Evolutionary conservation across 768 basidiomycete genomes (phyloP).

Genomic region (Auricularia sp.): DNA sequence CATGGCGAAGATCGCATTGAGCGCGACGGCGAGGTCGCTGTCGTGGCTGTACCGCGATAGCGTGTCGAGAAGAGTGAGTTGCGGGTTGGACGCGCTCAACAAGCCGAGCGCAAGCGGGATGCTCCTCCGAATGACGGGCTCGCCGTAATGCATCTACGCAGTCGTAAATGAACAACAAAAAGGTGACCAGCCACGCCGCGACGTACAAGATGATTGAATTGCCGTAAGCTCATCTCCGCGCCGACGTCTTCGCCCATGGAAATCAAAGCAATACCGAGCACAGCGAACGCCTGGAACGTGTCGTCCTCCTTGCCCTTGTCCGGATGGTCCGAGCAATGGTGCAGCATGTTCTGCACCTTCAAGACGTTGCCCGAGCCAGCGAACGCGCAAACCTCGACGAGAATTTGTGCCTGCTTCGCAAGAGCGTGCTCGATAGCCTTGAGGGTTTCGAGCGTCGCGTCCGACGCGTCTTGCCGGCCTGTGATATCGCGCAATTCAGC

Average conservation of each 20-base stretch:
- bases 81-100: constrained; percentile 91
- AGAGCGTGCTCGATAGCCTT: constrained; percentile 91
- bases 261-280: constrained; percentile 86
- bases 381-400: constrained; percentile 90
- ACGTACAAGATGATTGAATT: constrained; percentile 91
- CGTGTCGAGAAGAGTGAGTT: constrained; percentile 88
- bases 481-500: constrained; percentile 27
- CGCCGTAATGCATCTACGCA: constrained; percentile 92
- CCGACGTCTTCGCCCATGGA: constrained; percentile 99
- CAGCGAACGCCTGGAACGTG: constrained; percentile 85
- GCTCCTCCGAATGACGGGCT: constrained; percentile 81
- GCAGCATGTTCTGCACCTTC: constrained; percentile 84
- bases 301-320: constrained; percentile 56
- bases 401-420: constrained; percentile 79
- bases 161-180: no score
- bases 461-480: constrained; percentile 79
- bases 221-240: constrained; percentile 92
- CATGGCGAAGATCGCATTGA: constrained; percentile 98
- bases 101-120: constrained; percentile 94
- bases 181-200: not conserved
- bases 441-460: constrained; percentile 86
- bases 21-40: constrained; percentile 91
- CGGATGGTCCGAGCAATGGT: constrained; percentile 88
- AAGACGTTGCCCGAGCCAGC: constrained; percentile 94
- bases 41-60: constrained; percentile 99